Conservation (phyloP, 2,329 filamentous ascomycete genomes). For the Scorias spongiosa region DNA sequence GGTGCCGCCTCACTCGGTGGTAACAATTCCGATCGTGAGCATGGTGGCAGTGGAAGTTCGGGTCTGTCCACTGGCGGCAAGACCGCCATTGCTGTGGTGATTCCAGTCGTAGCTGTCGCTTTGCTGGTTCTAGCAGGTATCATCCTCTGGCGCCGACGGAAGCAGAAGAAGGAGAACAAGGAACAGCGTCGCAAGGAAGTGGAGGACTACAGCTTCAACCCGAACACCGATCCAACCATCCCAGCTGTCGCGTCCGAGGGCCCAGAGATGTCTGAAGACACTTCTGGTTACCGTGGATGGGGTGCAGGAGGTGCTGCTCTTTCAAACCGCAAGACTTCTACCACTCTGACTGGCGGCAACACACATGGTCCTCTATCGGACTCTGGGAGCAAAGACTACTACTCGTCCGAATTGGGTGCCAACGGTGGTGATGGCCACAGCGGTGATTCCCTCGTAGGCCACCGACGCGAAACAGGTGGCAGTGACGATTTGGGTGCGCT, state of each 20-base stretch:
- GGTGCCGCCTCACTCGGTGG: slow-evolving; percentile 6
- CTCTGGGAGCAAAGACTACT: slow-evolving; percentile 39
- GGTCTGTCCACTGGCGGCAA: slow-evolving; percentile 49
- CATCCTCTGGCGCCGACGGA: slow-evolving; percentile 78
- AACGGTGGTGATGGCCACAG: slow-evolving; percentile 42
- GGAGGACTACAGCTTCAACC: slow-evolving; percentile 93
- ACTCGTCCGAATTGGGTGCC: slow-evolving; percentile 21
- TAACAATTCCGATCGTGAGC: slow-evolving; percentile 4
- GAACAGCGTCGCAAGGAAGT: slow-evolving; percentile 89
- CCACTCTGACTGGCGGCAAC: slow-evolving; percentile 65
- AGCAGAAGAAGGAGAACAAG: slow-evolving; percentile 68
- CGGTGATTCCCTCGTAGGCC: slow-evolving; percentile 46
- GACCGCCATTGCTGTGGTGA: slow-evolving; percentile 85
- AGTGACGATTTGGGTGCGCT: slow-evolving; percentile 73
- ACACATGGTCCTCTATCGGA: slow-evolving; percentile 46
- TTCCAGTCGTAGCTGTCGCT: slow-evolving; percentile 79
- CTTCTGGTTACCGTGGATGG: slow-evolving; percentile 84
- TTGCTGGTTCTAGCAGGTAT: slow-evolving; percentile 61
- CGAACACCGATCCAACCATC: slow-evolving; percentile 83
- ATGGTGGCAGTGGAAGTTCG: slow-evolving; percentile 11
- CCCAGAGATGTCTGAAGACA: slow-evolving; percentile 61
- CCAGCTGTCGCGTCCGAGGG: slow-evolving; percentile 40
- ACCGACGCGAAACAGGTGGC: slow-evolving; percentile 40
- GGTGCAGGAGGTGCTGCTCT: slow-evolving; percentile 60
- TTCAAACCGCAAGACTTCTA: slow-evolving; percentile 62